Percentiles rank a stretch among this genome's conserved stretches.
phyloP scores from a whole-genome alignment of 1,284 basidiomycete genomes.

The Cryptococcus sp. region DNA sequence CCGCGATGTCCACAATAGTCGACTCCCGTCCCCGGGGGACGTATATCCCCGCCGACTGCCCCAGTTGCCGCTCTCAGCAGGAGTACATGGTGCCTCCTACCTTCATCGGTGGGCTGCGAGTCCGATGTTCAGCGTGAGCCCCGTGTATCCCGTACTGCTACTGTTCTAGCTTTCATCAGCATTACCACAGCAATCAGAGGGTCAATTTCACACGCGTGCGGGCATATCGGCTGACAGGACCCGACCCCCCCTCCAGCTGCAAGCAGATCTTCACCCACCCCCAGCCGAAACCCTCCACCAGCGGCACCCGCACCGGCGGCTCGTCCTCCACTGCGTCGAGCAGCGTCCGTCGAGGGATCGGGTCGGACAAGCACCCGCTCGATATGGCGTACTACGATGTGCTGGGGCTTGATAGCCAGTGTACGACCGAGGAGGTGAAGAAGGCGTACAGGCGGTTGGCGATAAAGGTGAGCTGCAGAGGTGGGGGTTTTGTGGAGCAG shows the following conservation, averaged over 20 bases:
- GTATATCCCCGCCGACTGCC: slow-evolving; percentile 46
- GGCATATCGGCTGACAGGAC: neutral
- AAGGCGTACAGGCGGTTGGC: slow-evolving; percentile 93
- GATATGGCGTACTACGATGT: slow-evolving; percentile 81
- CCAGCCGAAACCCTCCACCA: slow-evolving; percentile 32
- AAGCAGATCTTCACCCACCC: slow-evolving; percentile 39
- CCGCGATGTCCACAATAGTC: slow-evolving; percentile 46
- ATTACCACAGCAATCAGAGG: neutral
- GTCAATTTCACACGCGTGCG: neutral
- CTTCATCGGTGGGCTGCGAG: slow-evolving; percentile 60
- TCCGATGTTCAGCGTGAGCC: slow-evolving; percentile 66
- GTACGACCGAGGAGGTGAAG: slow-evolving; percentile 62
- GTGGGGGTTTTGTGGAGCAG: neutral
- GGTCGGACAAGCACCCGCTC: slow-evolving; percentile 81
- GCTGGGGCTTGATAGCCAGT: slow-evolving; percentile 39
- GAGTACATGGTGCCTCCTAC: slow-evolving; percentile 73
- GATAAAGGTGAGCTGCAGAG: slow-evolving; percentile 65
- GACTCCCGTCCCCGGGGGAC: slow-evolving; percentile 45
- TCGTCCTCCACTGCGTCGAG: slow-evolving; percentile 12
- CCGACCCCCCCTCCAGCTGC: slow-evolving; percentile 17
- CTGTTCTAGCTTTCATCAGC: neutral
- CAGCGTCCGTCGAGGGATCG: slow-evolving; percentile 59
- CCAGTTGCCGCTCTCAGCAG: slow-evolving; percentile 60
- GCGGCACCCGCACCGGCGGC: slow-evolving; percentile 8
- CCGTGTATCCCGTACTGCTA: neutral